phyloP scores from a whole-genome alignment of 2,329 filamentous ascomycete species.

The Apiospora saccharicola region DNA sequence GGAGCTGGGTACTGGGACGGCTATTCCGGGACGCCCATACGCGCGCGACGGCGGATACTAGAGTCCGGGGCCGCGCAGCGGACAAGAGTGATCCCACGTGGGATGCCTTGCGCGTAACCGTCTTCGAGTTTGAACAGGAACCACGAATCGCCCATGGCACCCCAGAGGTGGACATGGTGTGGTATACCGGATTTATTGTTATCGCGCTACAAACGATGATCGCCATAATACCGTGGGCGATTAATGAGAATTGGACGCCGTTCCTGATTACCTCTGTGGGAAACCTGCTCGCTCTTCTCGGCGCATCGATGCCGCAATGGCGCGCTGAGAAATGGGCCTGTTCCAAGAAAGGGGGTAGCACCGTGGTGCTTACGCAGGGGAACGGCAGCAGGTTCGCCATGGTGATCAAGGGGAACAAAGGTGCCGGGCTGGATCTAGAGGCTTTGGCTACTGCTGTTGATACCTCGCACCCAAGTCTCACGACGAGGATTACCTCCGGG shows the following conservation, averaged over 20 bases:
- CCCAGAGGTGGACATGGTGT: conserved; percentile 20
- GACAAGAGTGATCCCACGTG: not conserved
- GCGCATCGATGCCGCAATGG: conserved; percentile 34
- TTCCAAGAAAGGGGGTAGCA: not conserved
- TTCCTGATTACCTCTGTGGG: conserved; percentile 28
- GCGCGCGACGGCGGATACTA: not conserved
- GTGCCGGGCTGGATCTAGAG: not conserved
- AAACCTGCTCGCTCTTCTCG: conserved; percentile 24
- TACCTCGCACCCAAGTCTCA: not conserved
- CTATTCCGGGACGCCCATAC: conserved; percentile 27
- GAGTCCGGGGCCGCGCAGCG: not conserved
- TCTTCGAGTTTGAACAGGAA: not conserved
- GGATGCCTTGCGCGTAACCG: not conserved
- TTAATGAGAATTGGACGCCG: conserved; percentile 32
- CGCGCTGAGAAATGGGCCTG: conserved; percentile 25
- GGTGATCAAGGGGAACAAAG: conserved; percentile 24
- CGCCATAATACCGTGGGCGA: conserved; percentile 28
- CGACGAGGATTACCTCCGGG: conserved; percentile 21
- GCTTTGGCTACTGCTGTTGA: not conserved
- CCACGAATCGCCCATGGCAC: not conserved
- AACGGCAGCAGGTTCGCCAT: conserved; percentile 32
- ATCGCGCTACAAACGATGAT: conserved; percentile 29
- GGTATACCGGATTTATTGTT: conserved; percentile 25
- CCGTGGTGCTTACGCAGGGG: conserved; percentile 28
- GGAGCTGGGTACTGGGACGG: conserved; percentile 28